Base-by-base conservation (phyloP, 2,329 filamentous ascomycete species). In the Paecilomyces dactylethromorphus region DNA sequence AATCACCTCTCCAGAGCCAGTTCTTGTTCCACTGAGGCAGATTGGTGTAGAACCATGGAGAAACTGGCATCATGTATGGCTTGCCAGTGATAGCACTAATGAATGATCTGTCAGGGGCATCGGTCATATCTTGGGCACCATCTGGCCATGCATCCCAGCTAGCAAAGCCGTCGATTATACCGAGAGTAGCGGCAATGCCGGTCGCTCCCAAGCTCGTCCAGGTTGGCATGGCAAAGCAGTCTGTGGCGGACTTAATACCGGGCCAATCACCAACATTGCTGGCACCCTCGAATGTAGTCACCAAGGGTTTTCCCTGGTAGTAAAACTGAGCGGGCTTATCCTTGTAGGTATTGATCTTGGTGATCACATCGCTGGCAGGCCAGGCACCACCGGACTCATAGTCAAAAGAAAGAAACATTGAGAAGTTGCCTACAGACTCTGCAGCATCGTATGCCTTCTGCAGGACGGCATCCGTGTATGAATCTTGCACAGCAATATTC, bases 1-100 rank as follows among this genome's bases (percentile, higher is more conserved):
- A 75, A 60, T 87, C 85, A 2, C 82, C 82, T 49, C 78, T 78
- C 77, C 82, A 88, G 4, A 86, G 74, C 84, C 85, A 88, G 68
- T 86, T 85, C 71, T 87, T 87, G 55, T 74, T 70, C 64, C 78
- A 87, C 7, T 75, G 70, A 0, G 80, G 77, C 72, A 86, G 72
- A 60, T 85, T 81, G 56, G 85, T 86, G 69, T 71, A 82, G 68
- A 78, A 82, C 82, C 82, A 85, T 0, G 83, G 82, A 0, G 79
- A 81, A 7, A 84, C 78, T 2, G 81, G 77, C 80, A 82, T 82
- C 76, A 84, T 82, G 59, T 75, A 79, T 0, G 71, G 69, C 65
- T 78, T 79, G 4, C 65, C 66, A 2, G 64, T 57, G 2, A 76
- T 61, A 1, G 64, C 66, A 1, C 62, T 58, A 64, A 76, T 74